Evolutionary conservation across 2,329 filamentous ascomycete species (phyloP), one percentile per base, ranked within the genome.

Genomic region (Aspergillus costaricaensis): DNA sequence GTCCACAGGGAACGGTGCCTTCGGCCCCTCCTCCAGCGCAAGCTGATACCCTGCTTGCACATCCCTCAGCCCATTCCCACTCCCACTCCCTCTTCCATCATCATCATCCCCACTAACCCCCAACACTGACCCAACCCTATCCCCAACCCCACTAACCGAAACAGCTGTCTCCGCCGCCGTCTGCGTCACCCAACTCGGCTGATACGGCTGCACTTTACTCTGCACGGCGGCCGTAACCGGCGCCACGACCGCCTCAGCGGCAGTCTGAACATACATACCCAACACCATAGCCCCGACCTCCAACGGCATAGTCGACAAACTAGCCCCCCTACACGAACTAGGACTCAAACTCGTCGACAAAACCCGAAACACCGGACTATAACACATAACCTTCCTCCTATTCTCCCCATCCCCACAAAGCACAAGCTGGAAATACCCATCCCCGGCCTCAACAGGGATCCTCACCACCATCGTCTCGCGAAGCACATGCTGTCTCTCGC

Each of bases 371-470:
- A 89, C 83, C 0, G 88, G 88, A 62, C 87, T 89, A 0, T 83
- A 81, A 61, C 88, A 90, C 0, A 91, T 80, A 0, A 84, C 79
- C 66, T 85, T 87, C 65, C 83, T 84, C 70, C 81, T 83, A 12
- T 43, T 43, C 39, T 21, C 41, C 0, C 76, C 71, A 0, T 80
- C 84, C 0, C 79, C 74, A 62, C 87, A 90, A 8, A 91, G 77
- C 0, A 90, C 83, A 4, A 91, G 76, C 10, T 88, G 85, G 58
- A 90, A 87, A 68, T 91, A 91, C 0, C 88, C 88, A 70, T 91
- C 88, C 0, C 79, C 79, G 0, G 85, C 85, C 0, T 83, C 79
- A 0, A 85, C 84, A 0, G 88, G 88, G 48, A 91, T 86, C 3
- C 88, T 82, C 5, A 90, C 77, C 1, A 91, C 77, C 27, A 84